These are phyloP conservation scores for Agarophyton chilense DNA, from an alignment of 23 red algal species.

Conservation along the genomic window DNA sequence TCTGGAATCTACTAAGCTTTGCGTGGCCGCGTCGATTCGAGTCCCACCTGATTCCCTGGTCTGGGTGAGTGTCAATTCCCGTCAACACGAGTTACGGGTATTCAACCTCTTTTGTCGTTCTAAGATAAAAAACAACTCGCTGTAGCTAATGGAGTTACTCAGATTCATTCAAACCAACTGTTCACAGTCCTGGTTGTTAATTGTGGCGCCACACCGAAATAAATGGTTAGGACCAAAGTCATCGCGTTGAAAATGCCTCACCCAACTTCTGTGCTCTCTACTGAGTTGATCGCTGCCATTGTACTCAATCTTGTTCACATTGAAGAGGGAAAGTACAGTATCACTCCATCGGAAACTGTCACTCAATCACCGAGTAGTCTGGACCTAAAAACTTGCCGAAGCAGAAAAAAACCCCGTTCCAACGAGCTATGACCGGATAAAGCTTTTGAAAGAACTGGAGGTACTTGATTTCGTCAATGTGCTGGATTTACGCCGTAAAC, in stretches of 20 bases:
- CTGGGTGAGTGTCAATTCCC: not conserved
- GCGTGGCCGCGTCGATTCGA: not conserved
- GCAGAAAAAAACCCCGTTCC: not conserved
- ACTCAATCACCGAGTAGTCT: not conserved
- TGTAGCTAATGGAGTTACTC: not conserved
- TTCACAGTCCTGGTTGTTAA: constrained; percentile 11
- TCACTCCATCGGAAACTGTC: no score
- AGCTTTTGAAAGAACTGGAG: not conserved
- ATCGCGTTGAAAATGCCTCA: not conserved
- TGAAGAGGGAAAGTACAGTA: not conserved
- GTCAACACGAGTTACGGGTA: not conserved
- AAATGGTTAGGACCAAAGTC: not conserved
- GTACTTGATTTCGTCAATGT: not conserved
- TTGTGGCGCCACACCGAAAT: not conserved
- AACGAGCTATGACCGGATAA: not conserved
- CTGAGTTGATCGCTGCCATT: not conserved
- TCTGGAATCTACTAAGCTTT: not conserved
- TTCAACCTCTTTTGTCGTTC: not conserved
- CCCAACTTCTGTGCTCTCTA: not conserved
- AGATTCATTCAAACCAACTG: not conserved
- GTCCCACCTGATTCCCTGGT: not conserved
- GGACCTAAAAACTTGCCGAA: no score
- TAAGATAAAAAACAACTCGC: not conserved
- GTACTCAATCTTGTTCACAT: not conserved
- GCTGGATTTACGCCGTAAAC: not conserved